Evolutionary conservation across 2,329 filamentous ascomycete species (phyloP), one percentile per base, ranked within the genome.

Genomic region (Xylariaceae sp.): DNA sequence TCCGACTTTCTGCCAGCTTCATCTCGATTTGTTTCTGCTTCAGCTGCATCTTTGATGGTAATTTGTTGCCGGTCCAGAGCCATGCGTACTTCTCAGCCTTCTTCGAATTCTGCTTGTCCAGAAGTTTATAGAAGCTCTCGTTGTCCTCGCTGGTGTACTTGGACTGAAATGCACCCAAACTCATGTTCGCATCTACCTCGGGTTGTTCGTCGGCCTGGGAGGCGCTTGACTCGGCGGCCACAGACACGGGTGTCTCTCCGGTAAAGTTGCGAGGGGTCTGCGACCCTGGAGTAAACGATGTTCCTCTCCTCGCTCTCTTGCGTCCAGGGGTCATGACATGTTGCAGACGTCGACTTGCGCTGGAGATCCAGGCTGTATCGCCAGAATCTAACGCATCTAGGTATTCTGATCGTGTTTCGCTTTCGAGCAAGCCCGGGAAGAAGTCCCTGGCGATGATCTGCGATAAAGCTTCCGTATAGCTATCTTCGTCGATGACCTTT

Each of bases 401-500:
- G 48, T 95, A 96, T 50, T 98, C 92, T 55, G 88, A 80, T 57
- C 95, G 88, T 1, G 81, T 82, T 49, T 94, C 80, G 11, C 80
- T 80, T 56, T 96, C 88, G 4, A 89, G 65, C 0, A 98, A 70
- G 0, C 90, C 92, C 0, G 92, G 92, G 52, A 96, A 98, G 67
- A 94, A 98, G 67, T 98, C 92, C 45, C 92, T 80, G 8, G 87
- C 86, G 43, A 98, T 94, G 54, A 98, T 96, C 47, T 92, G 82
- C 0, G 89, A 94, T 18, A 98, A 70, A 1, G 85, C 83, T 37
- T 88, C 79, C 2, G 87, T 92, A 59, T 98, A 98, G 33, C 83
- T 79, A 47, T 98, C 90, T 68, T 98, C 92, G 57, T 94, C 87
- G 18, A 98, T 75, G 18, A 95, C 79, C 42, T 82, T 83, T 42